These are phyloP conservation scores for Tarenaya hassleriana DNA, from an alignment of 345 rosid species.

Conservation along the genomic window DNA sequence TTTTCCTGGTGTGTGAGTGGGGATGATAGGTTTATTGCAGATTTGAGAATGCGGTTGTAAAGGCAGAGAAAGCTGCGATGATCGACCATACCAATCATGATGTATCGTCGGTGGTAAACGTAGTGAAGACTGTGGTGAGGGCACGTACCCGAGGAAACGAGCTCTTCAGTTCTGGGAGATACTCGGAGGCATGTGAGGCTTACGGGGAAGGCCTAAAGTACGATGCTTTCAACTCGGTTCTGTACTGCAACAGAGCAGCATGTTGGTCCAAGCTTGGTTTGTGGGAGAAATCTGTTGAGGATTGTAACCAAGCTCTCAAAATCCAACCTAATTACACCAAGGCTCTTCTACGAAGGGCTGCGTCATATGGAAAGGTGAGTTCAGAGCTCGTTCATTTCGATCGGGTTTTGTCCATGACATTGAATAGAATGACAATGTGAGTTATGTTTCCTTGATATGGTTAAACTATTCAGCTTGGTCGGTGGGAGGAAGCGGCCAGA, in stretches of 20 bases:
- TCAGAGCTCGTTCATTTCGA: neutral
- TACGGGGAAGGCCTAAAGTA: slow-evolving; percentile 86
- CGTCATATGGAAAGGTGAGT: slow-evolving; percentile 78
- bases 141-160: slow-evolving; percentile 84
- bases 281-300: slow-evolving; percentile 85
- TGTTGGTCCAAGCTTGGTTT: slow-evolving; percentile 93
- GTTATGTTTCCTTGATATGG: neutral
- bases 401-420: neutral
- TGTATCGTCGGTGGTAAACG: slow-evolving; percentile 47
- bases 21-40: slow-evolving; percentile 64
- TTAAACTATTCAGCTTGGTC: slow-evolving; percentile 36
- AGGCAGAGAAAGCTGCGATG: slow-evolving; percentile 65
- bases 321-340: slow-evolving; percentile 69
- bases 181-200: slow-evolving; percentile 76
- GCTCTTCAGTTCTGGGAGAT: slow-evolving; percentile 67
- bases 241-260: slow-evolving; percentile 93
- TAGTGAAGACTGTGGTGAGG: slow-evolving; percentile 58
- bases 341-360: slow-evolving; percentile 88
- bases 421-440: slow-evolving; percentile 14
- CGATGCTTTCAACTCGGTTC: slow-evolving; percentile 62
- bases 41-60: slow-evolving; percentile 79
- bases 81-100: slow-evolving; percentile 56
- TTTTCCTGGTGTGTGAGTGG: slow-evolving; percentile 33
- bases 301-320: slow-evolving; percentile 72
- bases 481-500: slow-evolving; percentile 80